Percentiles rank a stretch among this genome's conserved stretches.
phyloP scores from a whole-genome alignment of 768 basidiomycete species.

The Dioszegia aurantiaca region DNA sequence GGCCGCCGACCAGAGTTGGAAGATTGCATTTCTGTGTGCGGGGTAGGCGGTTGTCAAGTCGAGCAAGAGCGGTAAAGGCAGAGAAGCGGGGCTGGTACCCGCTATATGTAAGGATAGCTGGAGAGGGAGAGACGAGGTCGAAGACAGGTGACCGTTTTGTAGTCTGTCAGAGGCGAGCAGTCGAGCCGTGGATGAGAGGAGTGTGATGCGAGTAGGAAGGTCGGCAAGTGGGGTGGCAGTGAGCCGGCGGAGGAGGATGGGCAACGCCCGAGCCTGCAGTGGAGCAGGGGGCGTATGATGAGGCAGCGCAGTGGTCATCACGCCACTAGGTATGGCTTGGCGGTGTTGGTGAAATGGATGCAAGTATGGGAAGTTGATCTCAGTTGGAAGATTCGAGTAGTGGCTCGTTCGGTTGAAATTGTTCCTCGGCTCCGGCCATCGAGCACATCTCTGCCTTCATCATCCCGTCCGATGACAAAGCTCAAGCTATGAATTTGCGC shows the following conservation, averaged over 20 bases:
- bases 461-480: too few species aligned
- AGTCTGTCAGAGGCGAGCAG: constrained; percentile 19
- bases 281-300: constrained; percentile 16
- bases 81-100: not conserved
- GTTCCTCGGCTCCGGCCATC: too few species aligned
- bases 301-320: constrained; percentile 13
- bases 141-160: constrained; percentile 4
- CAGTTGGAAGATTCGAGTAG: not conserved
- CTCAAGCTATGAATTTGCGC: too few species aligned
- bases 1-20: constrained; percentile 10
- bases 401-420: too few species aligned
- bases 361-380: too few species aligned
- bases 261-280: constrained; percentile 20
- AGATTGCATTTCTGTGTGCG: constrained; percentile 19
- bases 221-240: not conserved
- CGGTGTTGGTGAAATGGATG: too few species aligned
- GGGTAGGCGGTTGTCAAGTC: constrained; percentile 33
- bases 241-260: constrained; percentile 25
- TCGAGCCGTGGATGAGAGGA: constrained; percentile 12
- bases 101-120: constrained; percentile 12
- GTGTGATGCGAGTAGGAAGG: constrained; percentile 7
- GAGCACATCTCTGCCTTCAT: too few species aligned
- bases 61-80: constrained; percentile 15
- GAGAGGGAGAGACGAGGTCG: constrained; percentile 11
- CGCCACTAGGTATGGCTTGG: too few species aligned